Base-by-base conservation (phyloP, 768 basidiomycete species). In the Xerocomus spinulosus region DNA sequence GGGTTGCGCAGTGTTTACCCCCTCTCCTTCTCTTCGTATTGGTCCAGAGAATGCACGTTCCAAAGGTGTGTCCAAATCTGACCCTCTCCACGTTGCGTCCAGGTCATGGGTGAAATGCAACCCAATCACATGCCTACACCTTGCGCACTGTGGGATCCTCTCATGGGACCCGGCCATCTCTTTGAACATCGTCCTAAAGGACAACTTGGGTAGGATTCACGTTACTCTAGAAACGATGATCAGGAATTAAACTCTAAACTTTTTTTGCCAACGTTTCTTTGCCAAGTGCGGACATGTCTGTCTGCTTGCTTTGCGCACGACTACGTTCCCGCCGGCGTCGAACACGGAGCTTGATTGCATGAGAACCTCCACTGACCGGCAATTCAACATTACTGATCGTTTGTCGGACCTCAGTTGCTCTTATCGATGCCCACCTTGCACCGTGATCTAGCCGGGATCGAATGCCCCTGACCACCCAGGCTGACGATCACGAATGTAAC, bases 211-310 rank as follows among this genome's bases (percentile, higher is more conserved):
- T n/a, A n/a, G n/a, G n/a, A n/a, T n/a, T n/a, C n/a, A n/a, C n/a
- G n/a, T n/a, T n/a, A n/a, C n/a, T n/a, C n/a, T 45, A 35, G 53
- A 49, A 41, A 55, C 35, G 12, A 20, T 46, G 42, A 38, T 23
- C 44, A 47, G 40, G 49, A 38, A 58, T 30, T 44, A 52, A 52
- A 50, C 36, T 37, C 44, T 44, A 37, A 36, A 24, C 35, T 13
- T 5, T 32, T 34, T 41, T 20, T 23, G 34, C 36, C 39, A 25
- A 2, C 25, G 30, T 17, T 21, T 42, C 25, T n/a, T n/a, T 18
- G 43, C 47, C 48, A 38, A 42, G 25, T 44, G 50, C 35, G 32
- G 32, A 34, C 25, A 47, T 51, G 52, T 52, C 18, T n/a, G 33
- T 52, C 48, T 55, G 62, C 33, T 44, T 32, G 21, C 1, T 44